Percentiles rank a stretch among this genome's conserved stretches.
These are phyloP conservation scores for Komagataella kurtzmanii DNA, from an alignment of 805 yeast species.

Conservation along the genomic window DNA sequence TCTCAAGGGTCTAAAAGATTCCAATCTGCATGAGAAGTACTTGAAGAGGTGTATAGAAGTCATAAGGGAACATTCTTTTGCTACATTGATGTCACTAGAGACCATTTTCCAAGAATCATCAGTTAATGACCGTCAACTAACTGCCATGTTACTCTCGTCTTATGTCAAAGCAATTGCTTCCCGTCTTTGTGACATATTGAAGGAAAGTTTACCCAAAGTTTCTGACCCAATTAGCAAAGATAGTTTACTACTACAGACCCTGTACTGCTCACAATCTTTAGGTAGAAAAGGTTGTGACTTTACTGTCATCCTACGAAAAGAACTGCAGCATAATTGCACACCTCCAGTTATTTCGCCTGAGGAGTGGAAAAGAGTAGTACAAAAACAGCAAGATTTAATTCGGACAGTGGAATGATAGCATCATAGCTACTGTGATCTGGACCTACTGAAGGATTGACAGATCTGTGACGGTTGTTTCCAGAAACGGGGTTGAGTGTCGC, in stretches of 20 bases:
- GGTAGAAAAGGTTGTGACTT: conserved; percentile 62
- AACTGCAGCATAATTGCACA: conserved; percentile 14
- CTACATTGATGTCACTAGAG: conserved; percentile 52
- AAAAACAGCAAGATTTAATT: conserved; percentile 26
- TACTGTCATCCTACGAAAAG: conserved; percentile 35
- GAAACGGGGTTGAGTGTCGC: not conserved
- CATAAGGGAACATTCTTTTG: conserved; percentile 71
- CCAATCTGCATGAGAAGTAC: conserved; percentile 41
- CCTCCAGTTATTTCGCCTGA: conserved; percentile 15
- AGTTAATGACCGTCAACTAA: conserved; percentile 5
- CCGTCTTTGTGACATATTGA: conserved; percentile 17
- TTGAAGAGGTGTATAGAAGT: conserved; percentile 74
- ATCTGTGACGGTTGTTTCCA: not conserved
- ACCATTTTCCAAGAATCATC: conserved; percentile 35
- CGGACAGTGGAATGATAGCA: not conserved
- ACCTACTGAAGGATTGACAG: not conserved
- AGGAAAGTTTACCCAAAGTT: conserved; percentile 17
- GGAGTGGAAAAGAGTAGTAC: conserved; percentile 28
- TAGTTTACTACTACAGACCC: conserved; percentile 67
- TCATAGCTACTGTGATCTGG: not conserved
- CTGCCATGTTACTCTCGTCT: conserved; percentile 20
- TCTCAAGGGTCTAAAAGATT: conserved; percentile 39
- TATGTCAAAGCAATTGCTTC: conserved; percentile 21
- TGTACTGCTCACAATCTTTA: conserved; percentile 81
- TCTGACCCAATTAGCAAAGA: conserved; percentile 31